Conservation (phyloP, 2,329 filamentous ascomycete species). For the Escovopsis sp. region DNA sequence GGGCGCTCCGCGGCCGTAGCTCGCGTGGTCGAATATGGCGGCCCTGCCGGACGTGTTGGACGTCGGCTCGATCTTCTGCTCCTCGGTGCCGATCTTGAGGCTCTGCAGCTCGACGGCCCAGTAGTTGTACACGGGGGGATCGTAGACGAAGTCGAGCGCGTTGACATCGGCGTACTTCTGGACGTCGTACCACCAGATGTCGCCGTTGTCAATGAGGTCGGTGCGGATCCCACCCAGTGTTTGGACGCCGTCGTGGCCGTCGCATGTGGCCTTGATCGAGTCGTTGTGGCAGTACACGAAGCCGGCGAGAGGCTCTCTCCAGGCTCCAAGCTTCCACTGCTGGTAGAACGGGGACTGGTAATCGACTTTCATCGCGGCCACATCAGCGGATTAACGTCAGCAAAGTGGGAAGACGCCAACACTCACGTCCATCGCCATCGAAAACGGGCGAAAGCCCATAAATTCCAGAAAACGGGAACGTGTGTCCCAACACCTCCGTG, state of each 20-base stretch:
- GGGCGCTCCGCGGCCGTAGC: conserved; percentile 7
- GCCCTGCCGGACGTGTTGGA: conserved; percentile 7
- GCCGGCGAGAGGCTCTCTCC: conserved; percentile 4
- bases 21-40: conserved; percentile 10
- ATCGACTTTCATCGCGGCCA: neutral
- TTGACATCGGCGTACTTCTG: conserved; percentile 8
- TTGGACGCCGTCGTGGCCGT: conserved; percentile 9
- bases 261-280: conserved; percentile 5
- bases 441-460: conserved; percentile 8
- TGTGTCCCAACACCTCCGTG: neutral
- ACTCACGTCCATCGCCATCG: conserved; percentile 5
- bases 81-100: conserved; percentile 8
- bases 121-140: conserved; percentile 9
- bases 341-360: conserved; percentile 9
- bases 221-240: conserved; percentile 7
- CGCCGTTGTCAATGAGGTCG: conserved; percentile 13
- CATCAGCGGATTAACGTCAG: too few relatives aligned
- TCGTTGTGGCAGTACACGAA: conserved; percentile 9
- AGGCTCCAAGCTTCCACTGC: conserved; percentile 7
- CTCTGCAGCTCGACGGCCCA: conserved; percentile 7
- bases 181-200: conserved; percentile 16
- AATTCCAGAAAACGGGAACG: conserved; percentile 7
- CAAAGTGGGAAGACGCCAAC: too few relatives aligned
- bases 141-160: conserved; percentile 8
- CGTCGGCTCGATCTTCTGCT: conserved; percentile 6